Percentiles rank a stretch among this genome's conserved stretches.
These are phyloP conservation scores for Fusarium sp. DNA, from an alignment of 2,329 filamentous ascomycete species.

Conservation along the genomic window DNA sequence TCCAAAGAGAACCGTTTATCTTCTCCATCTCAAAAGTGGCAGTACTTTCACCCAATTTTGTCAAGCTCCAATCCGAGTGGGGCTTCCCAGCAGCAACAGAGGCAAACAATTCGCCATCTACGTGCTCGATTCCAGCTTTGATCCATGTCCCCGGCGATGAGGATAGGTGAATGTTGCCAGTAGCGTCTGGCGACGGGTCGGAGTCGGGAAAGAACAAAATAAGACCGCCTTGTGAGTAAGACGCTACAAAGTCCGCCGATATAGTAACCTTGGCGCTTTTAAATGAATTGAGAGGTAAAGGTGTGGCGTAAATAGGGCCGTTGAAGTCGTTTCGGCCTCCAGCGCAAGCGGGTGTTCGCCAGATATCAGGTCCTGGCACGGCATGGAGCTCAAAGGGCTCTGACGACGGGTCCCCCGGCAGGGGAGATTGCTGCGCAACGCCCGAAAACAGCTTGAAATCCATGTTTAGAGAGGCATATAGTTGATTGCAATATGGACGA, in stretches of 20 bases:
- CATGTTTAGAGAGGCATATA: background rate
- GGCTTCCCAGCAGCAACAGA: background rate
- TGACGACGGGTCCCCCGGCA: background rate
- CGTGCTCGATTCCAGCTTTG: background rate
- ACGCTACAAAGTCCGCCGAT: background rate
- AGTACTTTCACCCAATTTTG: background rate
- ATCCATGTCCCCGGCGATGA: constrained; percentile 7
- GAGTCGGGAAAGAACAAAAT: background rate
- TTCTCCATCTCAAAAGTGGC: background rate
- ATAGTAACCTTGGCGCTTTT: background rate
- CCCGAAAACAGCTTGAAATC: background rate
- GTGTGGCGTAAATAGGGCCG: background rate
- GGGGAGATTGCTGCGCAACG: accelerated
- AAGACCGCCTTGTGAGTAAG: constrained; percentile 9
- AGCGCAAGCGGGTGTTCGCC: constrained; percentile 5
- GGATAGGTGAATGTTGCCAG: background rate
- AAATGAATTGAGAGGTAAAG: background rate
- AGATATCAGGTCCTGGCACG: background rate
- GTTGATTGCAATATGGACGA: background rate
- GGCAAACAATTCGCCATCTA: background rate
- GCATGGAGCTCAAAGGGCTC: background rate
- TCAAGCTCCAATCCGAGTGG: constrained; percentile 6
- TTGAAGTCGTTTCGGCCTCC: constrained; percentile 11
- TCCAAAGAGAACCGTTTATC: constrained; percentile 2
- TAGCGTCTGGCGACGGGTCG: background rate